Evolutionary conservation across 2,329 filamentous ascomycete species (phyloP).

Genomic region (Calonectria pteridis): DNA sequence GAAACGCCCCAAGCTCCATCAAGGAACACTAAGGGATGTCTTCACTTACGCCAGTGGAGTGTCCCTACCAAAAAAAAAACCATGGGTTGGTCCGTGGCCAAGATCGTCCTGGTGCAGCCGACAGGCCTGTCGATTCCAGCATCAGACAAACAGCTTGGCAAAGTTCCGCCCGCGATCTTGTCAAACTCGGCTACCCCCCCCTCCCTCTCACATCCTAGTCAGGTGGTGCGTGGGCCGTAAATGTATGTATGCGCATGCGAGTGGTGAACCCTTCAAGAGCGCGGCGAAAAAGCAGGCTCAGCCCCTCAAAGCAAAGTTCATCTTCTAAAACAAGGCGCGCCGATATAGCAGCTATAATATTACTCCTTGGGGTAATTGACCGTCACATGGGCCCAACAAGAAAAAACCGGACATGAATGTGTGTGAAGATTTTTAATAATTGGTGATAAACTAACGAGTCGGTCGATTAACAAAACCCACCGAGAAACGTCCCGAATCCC

Average conservation of each 20-base stretch:
- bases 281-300: background rate
- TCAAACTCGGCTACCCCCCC: background rate
- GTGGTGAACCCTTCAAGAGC: background rate
- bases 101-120: background rate
- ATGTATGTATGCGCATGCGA: background rate
- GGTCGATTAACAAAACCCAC: constrained; percentile 4
- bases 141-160: background rate
- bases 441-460: background rate
- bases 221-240: background rate
- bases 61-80: background rate
- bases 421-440: background rate
- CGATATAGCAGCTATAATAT: background rate
- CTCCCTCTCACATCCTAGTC: background rate
- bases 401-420: background rate
- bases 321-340: background rate
- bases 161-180: background rate
- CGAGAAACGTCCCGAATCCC: constrained; percentile 9
- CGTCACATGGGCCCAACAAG: background rate
- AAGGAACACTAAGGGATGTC: too few species aligned
- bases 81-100: background rate
- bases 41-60: background rate
- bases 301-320: background rate
- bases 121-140: background rate
- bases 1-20: background rate
- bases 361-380: constrained; percentile 5